Evolutionary conservation across 1,284 basidiomycete genomes (phyloP), one percentile per base, ranked within the genome.

Genomic region (Sanghuangporus baumii): DNA sequence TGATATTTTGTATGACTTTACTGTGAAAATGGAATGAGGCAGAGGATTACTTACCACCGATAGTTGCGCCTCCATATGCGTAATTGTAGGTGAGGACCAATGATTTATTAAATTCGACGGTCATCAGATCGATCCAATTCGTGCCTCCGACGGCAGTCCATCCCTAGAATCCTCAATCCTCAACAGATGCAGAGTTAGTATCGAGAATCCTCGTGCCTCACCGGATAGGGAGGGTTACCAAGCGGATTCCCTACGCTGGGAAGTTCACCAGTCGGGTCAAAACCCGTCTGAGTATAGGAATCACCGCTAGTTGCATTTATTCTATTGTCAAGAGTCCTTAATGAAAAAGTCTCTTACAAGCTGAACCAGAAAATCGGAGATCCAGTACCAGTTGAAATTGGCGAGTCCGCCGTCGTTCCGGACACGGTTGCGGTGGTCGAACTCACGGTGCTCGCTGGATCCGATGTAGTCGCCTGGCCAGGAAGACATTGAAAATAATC

Each of bases 41-140:
- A 9, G 9, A n/a, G 41, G 6, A 7, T 11, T 9, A 14, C 7
- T 18, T 51, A 1, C 80, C 75, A 68, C 85, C 77, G 65, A 85
- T 85, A 18, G 82, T 85, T 16, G 84, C 83, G 18, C 83, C 83
- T 41, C 83, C 82, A 66, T 82, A 84, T 1, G 84, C 83, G 66
- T 80, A 85, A 71, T 86, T 85, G 73, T 84, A 86, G 0, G 81
- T 82, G 47, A 83, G 74, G 55, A 84, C 65, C 7, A 78, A 69
- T 6, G 83, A 83, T 40, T 75, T 78, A 74, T 86, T 86, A 73
- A 77, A 78, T 48, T 74, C 71, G 2, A 75, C 74, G 0, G 83
- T 81, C 61, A 77, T 73, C 61, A 76, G 77, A 64, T 81, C 83
- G 62, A 86, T 77, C 81, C 82, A 86, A 72, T 85, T 85, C 38